Percentiles rank a stretch among this genome's conserved stretches.
Evolutionary conservation across 805 yeast species (phyloP).

Genomic region (Spathaspora girioi): DNA sequence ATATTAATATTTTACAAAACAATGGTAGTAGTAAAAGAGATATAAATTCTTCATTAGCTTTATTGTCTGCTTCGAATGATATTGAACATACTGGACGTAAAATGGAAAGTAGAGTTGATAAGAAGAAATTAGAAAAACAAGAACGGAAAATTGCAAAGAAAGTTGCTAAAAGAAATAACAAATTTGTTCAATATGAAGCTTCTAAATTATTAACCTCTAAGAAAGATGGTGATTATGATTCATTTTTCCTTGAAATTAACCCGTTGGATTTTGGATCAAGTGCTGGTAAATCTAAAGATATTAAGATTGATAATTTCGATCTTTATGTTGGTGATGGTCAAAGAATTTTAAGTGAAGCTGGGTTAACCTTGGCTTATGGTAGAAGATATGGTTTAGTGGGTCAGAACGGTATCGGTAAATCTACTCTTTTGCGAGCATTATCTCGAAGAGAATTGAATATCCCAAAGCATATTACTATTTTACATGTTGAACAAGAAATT

Average conservation of each 20-base stretch:
- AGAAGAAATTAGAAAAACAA: conserved; percentile 94
- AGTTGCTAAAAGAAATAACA: conserved; percentile 84
- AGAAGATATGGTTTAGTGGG: conserved; percentile 97
- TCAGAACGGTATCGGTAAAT: conserved; percentile 99
- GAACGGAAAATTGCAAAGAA: conserved; percentile 96
- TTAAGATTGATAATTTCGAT: conserved; percentile 89
- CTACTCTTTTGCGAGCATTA: conserved; percentile 85
- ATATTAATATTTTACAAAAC: conserved; percentile 64
- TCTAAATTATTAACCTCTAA: conserved; percentile 73
- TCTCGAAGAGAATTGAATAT: conserved; percentile 91
- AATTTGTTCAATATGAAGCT: conserved; percentile 89
- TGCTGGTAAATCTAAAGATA: conserved; percentile 97
- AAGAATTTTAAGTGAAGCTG: conserved; percentile 85
- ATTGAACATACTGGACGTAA: conserved; percentile 89
- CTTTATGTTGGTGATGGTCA: conserved; percentile 94
- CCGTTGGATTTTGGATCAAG: conserved; percentile 80
- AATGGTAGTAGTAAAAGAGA: conserved; percentile 55
- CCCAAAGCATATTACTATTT: conserved; percentile 91
- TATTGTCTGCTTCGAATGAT: conserved; percentile 75
- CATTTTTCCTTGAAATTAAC: conserved; percentile 90
- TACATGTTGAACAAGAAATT: conserved; percentile 97
- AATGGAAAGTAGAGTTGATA: conserved; percentile 91
- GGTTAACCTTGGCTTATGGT: conserved; percentile 84
- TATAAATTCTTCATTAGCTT: conserved; percentile 69
- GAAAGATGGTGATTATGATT: conserved; percentile 78